phyloP scores from a whole-genome alignment of 2,329 filamentous ascomycete species.

The Colletotrichum chlorophyti region DNA sequence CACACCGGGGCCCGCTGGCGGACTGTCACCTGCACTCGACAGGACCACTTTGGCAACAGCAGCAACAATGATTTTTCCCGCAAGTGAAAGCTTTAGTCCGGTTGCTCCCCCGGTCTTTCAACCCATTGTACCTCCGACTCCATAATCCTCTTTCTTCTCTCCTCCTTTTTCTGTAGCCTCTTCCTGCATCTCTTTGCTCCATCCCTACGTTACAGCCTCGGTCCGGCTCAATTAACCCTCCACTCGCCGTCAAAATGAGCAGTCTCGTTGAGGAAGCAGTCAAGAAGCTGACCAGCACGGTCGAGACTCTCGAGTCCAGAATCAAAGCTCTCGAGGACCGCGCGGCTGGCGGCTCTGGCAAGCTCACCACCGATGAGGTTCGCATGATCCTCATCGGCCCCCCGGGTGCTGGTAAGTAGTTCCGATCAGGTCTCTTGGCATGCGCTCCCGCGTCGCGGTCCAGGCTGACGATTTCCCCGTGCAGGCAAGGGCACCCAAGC shows the following conservation, averaged over 20 bases:
- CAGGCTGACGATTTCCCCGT: constrained; percentile 7
- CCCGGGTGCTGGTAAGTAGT: constrained; percentile 86
- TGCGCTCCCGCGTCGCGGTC: not conserved
- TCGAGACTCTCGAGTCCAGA: constrained; percentile 83
- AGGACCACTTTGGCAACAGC: constrained; percentile 12
- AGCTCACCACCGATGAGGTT: constrained; percentile 68
- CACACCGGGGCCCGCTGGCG: constrained; percentile 11
- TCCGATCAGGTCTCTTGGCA: constrained; percentile 11
- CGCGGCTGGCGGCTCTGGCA: constrained; percentile 62
- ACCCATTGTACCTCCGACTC: constrained; percentile 17
- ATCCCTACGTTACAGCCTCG: constrained; percentile 27
- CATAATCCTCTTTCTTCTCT: constrained; percentile 10
- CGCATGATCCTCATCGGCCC: constrained; percentile 98
- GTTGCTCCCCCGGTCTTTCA: constrained; percentile 23
- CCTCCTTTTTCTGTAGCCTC: constrained; percentile 14
- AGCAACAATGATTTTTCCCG: constrained; percentile 29
- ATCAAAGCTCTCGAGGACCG: constrained; percentile 85
- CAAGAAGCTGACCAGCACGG: constrained; percentile 82
- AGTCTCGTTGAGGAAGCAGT: constrained; percentile 87
- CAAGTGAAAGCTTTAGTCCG: constrained; percentile 26
- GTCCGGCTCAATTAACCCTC: constrained; percentile 32
- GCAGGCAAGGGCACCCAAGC: constrained; percentile 99
- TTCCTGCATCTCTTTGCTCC: constrained; percentile 26
- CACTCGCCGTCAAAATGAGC: constrained; percentile 65
- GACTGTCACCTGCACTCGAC: constrained; percentile 26